Evolutionary conservation across 179 eudicot genomes (phyloP).

Genomic region (Drosera spatulata): DNA sequence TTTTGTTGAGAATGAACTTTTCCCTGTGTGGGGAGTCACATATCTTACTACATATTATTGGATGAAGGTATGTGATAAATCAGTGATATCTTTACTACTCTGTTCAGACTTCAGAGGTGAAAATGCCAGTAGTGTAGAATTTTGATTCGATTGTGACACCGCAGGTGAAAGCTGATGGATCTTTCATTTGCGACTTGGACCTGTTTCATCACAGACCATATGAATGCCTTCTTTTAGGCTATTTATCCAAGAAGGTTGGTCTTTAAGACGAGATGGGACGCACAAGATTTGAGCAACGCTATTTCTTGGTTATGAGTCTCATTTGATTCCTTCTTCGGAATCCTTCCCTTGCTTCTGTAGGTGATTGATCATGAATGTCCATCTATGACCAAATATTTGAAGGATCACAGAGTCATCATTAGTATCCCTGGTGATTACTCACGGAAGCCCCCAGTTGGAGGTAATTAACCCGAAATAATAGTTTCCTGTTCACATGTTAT

Average conservation of each 20-base stretch:
- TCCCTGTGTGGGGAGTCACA: slow-evolving; percentile 86
- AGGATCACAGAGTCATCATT: slow-evolving; percentile 52
- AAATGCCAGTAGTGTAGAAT: slow-evolving; percentile 1
- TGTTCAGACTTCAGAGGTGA: no score
- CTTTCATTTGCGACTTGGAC: slow-evolving; percentile 73
- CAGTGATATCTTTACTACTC: no score
- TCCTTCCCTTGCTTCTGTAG: slow-evolving; percentile 19
- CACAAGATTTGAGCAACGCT: no score
- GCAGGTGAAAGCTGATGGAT: slow-evolving; percentile 80
- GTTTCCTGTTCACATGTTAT: no score
- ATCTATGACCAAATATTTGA: slow-evolving; percentile 23
- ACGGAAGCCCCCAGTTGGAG: slow-evolving; percentile 92
- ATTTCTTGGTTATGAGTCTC: background rate
- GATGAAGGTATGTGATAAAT: slow-evolving; percentile 75
- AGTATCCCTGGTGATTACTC: slow-evolving; percentile 94
- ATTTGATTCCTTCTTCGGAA: background rate
- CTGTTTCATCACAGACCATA: slow-evolving; percentile 96
- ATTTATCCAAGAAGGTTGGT: slow-evolving; percentile 32
- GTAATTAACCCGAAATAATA: slow-evolving; percentile 5
- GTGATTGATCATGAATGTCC: slow-evolving; percentile 21
- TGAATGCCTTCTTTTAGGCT: slow-evolving; percentile 90
- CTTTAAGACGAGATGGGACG: background rate
- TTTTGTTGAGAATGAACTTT: slow-evolving; percentile 81
- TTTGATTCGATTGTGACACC: slow-evolving; percentile 5
- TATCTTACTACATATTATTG: slow-evolving; percentile 65